Conservation (phyloP, 495 filamentous ascomycete species). For the Platismatia glauca region DNA sequence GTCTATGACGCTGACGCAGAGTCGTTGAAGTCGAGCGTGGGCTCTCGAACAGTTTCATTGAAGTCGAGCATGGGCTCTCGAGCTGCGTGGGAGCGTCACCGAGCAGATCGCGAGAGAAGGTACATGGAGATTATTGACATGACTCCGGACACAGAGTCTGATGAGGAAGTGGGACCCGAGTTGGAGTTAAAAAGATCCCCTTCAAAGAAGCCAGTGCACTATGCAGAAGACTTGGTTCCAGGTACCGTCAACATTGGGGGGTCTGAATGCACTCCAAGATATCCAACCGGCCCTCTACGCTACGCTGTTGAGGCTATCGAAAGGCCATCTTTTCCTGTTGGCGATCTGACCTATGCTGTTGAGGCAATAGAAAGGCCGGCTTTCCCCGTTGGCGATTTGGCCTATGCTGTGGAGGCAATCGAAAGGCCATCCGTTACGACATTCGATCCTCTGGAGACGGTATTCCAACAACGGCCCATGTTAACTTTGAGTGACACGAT, state of each 20-base stretch:
- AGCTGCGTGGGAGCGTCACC: background rate
- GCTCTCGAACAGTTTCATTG: slow-evolving; percentile 7
- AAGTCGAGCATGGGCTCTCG: slow-evolving; percentile 15
- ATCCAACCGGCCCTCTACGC: background rate
- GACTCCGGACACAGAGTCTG: slow-evolving; percentile 7
- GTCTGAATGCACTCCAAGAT: background rate
- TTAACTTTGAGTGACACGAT: background rate
- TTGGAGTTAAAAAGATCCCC: slow-evolving; percentile 12
- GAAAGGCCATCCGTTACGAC: slow-evolving; percentile 1
- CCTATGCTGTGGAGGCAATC: slow-evolving; percentile 2
- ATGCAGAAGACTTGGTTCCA: background rate
- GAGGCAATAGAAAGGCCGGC: background rate
- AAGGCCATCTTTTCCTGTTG: background rate
- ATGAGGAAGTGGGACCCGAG: slow-evolving; percentile 4
- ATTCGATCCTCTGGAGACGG: background rate
- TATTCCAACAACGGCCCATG: background rate
- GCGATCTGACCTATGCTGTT: background rate
- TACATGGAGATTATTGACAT: slow-evolving; percentile 7
- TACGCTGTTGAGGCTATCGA: slow-evolving; percentile 20
- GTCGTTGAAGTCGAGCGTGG: slow-evolving; percentile 13
- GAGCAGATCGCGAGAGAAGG: slow-evolving; percentile 11
- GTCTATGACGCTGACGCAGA: slow-evolving; percentile 11
- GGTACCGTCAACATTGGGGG: background rate
- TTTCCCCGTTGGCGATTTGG: background rate
- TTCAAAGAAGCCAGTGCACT: background rate